These are phyloP conservation scores for Cladosporium colombiae DNA, from an alignment of 2,329 filamentous ascomycete genomes.

Conservation along the genomic window DNA sequence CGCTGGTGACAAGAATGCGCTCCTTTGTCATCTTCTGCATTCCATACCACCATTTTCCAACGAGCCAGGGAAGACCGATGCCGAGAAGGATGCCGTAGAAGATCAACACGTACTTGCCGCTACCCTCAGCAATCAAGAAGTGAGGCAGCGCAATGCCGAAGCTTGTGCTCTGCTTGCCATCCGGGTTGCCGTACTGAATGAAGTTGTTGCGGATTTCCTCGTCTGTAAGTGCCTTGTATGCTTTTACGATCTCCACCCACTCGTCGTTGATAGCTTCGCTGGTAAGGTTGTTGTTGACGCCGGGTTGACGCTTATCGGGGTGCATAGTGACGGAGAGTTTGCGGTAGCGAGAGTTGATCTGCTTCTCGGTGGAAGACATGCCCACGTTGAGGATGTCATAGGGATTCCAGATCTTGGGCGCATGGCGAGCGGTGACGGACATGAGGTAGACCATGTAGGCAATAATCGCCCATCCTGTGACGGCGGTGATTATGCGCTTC, in stretches of 20 bases:
- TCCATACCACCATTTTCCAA: slow-evolving; percentile 99
- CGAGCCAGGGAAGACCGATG: slow-evolving; percentile 85
- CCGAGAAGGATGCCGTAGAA: slow-evolving; percentile 87
- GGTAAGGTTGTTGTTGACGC: slow-evolving; percentile 86
- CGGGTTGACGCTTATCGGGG: slow-evolving; percentile 87
- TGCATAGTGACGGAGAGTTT: slow-evolving; percentile 82
- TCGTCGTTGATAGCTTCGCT: slow-evolving; percentile 77
- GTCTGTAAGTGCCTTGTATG: slow-evolving; percentile 95
- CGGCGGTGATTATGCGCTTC: slow-evolving; percentile 76
- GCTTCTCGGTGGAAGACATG: slow-evolving; percentile 79
- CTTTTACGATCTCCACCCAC: slow-evolving; percentile 95
- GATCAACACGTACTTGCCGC: slow-evolving; percentile 91
- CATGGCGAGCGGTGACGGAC: slow-evolving; percentile 68
- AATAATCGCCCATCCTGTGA: slow-evolving; percentile 80
- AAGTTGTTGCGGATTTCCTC: slow-evolving; percentile 98
- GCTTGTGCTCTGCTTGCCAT: slow-evolving; percentile 97
- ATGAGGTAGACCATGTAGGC: slow-evolving; percentile 92
- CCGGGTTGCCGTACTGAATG: slow-evolving; percentile 91
- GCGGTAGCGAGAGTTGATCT: slow-evolving; percentile 91
- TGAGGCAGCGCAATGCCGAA: slow-evolving; percentile 95
- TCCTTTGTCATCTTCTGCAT: slow-evolving; percentile 92
- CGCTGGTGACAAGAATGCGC: slow-evolving; percentile 86
- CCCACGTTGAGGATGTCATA: slow-evolving; percentile 90
- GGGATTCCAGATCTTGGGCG: slow-evolving; percentile 87
- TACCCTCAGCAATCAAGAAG: slow-evolving; percentile 88